phyloP scores from a whole-genome alignment of 1,284 basidiomycete species.

The Quambalaria eucalypti region DNA sequence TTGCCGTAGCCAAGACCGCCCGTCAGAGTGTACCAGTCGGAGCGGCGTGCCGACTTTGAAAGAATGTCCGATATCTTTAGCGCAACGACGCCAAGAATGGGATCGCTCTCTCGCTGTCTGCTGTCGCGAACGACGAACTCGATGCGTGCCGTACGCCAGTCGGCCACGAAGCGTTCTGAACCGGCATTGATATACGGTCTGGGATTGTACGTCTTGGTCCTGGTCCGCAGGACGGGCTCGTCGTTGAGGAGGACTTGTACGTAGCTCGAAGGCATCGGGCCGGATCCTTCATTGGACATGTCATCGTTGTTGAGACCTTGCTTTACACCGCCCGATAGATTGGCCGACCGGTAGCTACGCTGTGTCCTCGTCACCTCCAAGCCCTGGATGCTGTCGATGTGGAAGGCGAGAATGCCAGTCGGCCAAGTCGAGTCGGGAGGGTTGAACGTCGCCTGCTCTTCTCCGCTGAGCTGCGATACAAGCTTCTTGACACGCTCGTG shows the following conservation, averaged over 20 bases:
- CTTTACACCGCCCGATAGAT: slow-evolving; percentile 18
- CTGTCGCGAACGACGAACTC: slow-evolving; percentile 33
- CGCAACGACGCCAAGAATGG: slow-evolving; percentile 34
- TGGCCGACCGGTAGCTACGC: slow-evolving; percentile 14
- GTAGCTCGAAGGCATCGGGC: slow-evolving; percentile 29
- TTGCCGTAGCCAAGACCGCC: slow-evolving; percentile 35
- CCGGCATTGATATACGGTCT: slow-evolving; percentile 39
- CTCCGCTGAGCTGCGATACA: slow-evolving; percentile 23
- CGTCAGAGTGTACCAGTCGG: slow-evolving; percentile 28
- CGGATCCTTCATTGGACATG: background rate
- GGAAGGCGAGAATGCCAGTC: slow-evolving; percentile 35
- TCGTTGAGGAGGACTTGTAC: slow-evolving; percentile 40
- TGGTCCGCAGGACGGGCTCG: slow-evolving; percentile 34
- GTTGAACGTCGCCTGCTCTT: slow-evolving; percentile 18
- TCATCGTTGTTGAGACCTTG: slow-evolving; percentile 4
- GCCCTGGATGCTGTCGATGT: slow-evolving; percentile 32
- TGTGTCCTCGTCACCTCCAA: slow-evolving; percentile 28
- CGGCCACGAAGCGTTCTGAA: slow-evolving; percentile 28
- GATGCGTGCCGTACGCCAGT: slow-evolving; percentile 29
- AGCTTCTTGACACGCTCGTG: slow-evolving; percentile 29
- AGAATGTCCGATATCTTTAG: slow-evolving; percentile 28
- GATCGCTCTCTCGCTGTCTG: slow-evolving; percentile 34
- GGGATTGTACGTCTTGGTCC: slow-evolving; percentile 35
- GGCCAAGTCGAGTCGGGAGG: slow-evolving; percentile 21
- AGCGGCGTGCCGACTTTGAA: slow-evolving; percentile 14